These are phyloP conservation scores for Agroathelia rolfsii DNA, from an alignment of 1,284 basidiomycete species.

Conservation along the genomic window DNA sequence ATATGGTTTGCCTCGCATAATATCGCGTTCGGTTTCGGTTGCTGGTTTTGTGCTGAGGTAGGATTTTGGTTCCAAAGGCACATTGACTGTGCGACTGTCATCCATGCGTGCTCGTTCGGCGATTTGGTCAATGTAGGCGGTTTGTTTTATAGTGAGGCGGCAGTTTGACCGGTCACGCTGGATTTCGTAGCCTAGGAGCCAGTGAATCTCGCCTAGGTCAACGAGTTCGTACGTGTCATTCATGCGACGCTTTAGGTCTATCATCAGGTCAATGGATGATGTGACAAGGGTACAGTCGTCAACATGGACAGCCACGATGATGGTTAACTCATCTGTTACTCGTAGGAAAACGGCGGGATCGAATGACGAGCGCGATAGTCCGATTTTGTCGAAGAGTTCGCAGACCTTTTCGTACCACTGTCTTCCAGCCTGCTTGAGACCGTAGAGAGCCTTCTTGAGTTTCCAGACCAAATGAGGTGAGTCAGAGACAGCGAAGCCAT, in stretches of 20 bases:
- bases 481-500: constrained; percentile 7
- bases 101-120: too few species aligned
- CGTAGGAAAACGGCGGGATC: constrained; percentile 17
- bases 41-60: too few species aligned
- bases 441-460: constrained; percentile 22
- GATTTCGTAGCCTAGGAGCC: constrained; percentile 8
- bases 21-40: not conserved
- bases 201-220: constrained; percentile 8
- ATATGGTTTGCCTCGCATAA: constrained; percentile 7
- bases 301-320: constrained; percentile 12
- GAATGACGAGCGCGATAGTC: constrained; percentile 12
- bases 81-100: too few species aligned
- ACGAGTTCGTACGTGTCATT: constrained; percentile 6
- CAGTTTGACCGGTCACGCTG: too few species aligned
- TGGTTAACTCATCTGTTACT: constrained; percentile 2
- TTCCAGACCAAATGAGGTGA: constrained; percentile 11
- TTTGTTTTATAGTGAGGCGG: too few species aligned
- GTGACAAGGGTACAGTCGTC: constrained; percentile 14
- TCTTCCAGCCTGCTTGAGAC: constrained; percentile 27
- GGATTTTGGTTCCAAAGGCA: too few species aligned
- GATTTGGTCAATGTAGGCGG: too few species aligned
- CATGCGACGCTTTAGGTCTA: constrained; percentile 1
- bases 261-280: too few species aligned
- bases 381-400: constrained; percentile 13
- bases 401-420: constrained; percentile 23